Percentiles rank a stretch among this genome's conserved stretches.
phyloP scores from a whole-genome alignment of 176 grass and related monocot genomes.

The Oryza meridionalis region DNA sequence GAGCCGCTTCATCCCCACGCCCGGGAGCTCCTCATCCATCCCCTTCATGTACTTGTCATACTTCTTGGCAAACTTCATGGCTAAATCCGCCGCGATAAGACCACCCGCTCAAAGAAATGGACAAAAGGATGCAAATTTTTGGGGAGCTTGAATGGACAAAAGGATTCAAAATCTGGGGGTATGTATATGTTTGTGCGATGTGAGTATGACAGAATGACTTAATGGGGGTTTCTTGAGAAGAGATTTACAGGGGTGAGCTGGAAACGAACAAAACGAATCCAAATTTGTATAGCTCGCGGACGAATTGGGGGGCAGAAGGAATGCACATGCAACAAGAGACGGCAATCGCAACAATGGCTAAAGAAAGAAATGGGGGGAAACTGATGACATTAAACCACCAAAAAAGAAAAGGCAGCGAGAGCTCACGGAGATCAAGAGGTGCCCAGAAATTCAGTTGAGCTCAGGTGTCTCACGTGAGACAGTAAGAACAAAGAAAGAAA shows the following conservation, averaged over 20 bases:
- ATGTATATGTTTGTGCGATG: neutral
- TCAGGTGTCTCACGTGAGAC: neutral
- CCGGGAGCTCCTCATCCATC: constrained; percentile 67
- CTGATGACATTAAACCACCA: neutral
- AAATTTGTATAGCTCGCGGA: neutral
- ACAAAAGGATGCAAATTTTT: neutral
- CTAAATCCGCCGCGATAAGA: neutral
- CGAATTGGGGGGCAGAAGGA: neutral
- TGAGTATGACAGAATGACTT: too few relatives aligned
- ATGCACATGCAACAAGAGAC: neutral
- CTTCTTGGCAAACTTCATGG: constrained; percentile 91
- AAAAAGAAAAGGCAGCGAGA: neutral
- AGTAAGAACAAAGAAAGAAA: neutral
- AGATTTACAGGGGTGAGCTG: neutral
- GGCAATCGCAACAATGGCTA: neutral
- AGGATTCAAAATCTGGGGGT: neutral
- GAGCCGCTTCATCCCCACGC: constrained; percentile 75
- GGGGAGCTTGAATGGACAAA: neutral
- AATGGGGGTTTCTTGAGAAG: neutral
- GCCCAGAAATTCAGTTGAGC: neutral
- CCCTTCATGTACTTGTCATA: constrained; percentile 83
- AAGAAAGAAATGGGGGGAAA: neutral
- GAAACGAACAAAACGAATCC: neutral
- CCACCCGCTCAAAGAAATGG: neutral
- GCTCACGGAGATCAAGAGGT: neutral